Evolutionary conservation across 2,329 filamentous ascomycete species (phyloP), one percentile per base, ranked within the genome.

Genomic region (Aphanocladium album): DNA sequence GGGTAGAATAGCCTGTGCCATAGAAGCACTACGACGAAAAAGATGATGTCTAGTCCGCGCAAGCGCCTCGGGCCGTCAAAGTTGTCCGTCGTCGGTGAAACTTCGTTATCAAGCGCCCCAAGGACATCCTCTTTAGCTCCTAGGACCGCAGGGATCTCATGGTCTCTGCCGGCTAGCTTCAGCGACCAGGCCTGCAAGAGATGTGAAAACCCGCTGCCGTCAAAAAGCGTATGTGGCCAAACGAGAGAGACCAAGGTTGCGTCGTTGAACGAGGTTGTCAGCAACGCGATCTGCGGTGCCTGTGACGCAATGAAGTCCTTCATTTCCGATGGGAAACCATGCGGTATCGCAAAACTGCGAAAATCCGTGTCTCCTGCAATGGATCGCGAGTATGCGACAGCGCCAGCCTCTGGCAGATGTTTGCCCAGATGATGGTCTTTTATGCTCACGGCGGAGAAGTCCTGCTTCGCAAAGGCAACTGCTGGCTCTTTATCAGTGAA

Each of bases 151-250:
- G 69, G 69, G 0, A 82, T 72, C 43, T 79, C 70, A 8, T 70
- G 67, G 25, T 77, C 75, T 5, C 71, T 67, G 11, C 78, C 79
- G 8, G 72, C 70, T 1, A 83, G 66, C 2, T 79, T 73, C 1
- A 73, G 67, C 1, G 70, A 72, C 80, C 80, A 83, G 12, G 71
- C 75, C 1, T 72, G 64, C 1, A 82, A 63, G 9, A 83, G 68
- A 2, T 70, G 73, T 6, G 67, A 64, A 37, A 70, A 70, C 3
- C 77, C 80, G 62, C 78, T 72, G 2, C 71, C 77, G 63, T 83
- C 80, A 53, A 76, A 73, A 2, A 80, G 64, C 0, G 74, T 76
- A 66, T 83, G 81, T 9, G 77, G 73, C 69, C 73, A 80, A 5
- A 70, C 70, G 0, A 83, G 62, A 1, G 72, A 71, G 2, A 83